A percentile compares a stretch with the other conserved stretches of the same genome.
These are phyloP conservation scores for Globisporangium parvum DNA, from an alignment of 352 stramenopile species.

Conservation along the genomic window DNA sequence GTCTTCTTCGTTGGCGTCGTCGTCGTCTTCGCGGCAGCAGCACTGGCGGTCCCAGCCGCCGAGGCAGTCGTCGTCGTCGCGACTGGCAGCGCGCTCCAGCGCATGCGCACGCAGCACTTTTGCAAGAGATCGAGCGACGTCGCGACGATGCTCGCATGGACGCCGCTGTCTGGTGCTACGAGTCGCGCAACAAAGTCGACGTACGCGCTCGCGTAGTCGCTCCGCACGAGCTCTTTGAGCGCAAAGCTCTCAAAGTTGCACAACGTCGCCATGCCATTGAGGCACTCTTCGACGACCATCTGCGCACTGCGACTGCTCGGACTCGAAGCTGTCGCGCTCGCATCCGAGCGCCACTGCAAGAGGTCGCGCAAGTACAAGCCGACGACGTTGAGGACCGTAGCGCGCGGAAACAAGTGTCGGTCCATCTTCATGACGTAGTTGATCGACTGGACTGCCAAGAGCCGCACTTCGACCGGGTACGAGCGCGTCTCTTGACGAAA, in stretches of 20 bases:
- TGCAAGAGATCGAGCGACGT: conserved; percentile 62
- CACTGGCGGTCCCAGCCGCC: neutral
- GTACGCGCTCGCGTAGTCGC: conserved; percentile 36
- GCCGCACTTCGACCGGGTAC: conserved; percentile 40
- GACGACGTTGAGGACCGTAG: conserved; percentile 39
- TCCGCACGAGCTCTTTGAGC: conserved; percentile 42
- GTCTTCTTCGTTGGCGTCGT: conserved; percentile 1
- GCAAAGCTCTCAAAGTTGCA: conserved; percentile 50
- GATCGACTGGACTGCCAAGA: conserved; percentile 72
- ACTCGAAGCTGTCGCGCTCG: too few relatives aligned
- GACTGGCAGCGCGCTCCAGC: conserved; percentile 27
- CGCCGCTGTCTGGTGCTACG: conserved; percentile 20
- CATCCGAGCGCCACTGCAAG: conserved; percentile 24
- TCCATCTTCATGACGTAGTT: conserved; percentile 87
- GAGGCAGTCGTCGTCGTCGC: too few relatives aligned
- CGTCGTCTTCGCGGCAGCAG: neutral
- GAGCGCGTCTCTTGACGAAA: conserved; percentile 30
- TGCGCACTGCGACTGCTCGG: conserved; percentile 24
- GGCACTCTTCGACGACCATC: conserved; percentile 78
- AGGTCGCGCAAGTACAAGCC: conserved; percentile 48
- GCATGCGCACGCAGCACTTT: conserved; percentile 66
- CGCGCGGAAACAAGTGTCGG: conserved; percentile 42
- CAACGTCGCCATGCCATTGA: conserved; percentile 64
- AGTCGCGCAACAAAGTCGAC: conserved; percentile 47
- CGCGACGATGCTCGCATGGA: conserved; percentile 63